phyloP scores from a whole-genome alignment of 2,329 filamentous ascomycete species.

The Chrysoporthe deuterocubensis region DNA sequence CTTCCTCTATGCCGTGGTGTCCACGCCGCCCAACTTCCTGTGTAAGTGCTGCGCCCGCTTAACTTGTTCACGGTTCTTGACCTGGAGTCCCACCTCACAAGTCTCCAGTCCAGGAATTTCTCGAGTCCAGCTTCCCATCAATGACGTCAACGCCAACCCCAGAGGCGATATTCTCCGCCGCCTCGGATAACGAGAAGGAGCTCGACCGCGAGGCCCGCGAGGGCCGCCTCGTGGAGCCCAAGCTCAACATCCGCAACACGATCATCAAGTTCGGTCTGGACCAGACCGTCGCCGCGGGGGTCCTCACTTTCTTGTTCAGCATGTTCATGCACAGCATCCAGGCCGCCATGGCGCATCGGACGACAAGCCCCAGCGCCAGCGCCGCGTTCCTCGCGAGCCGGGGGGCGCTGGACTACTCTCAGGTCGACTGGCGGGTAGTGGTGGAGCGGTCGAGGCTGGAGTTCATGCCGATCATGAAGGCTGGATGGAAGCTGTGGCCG shows the following conservation, averaged over 20 bases:
- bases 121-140: conserved; percentile 77
- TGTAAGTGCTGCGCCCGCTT: conserved; percentile 53
- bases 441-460: conserved; percentile 53
- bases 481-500: conserved; percentile 75
- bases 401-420: conserved; percentile 47
- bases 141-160: conserved; percentile 51
- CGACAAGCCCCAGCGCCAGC: conserved; percentile 38
- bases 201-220: conserved; percentile 49
- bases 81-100: conserved; percentile 20
- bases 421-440: conserved; percentile 51
- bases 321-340: conserved; percentile 62
- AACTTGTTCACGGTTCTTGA: not conserved
- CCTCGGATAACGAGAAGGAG: conserved; percentile 47
- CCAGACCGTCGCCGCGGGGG: conserved; percentile 66
- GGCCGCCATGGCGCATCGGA: conserved; percentile 50
- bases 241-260: conserved; percentile 66
- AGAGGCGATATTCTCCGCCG: conserved; percentile 45
- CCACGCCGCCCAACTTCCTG: conserved; percentile 80
- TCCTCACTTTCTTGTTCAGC: conserved; percentile 70
- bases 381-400: conserved; percentile 41
- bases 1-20: conserved; percentile 71
- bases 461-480: conserved; percentile 66
- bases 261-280: conserved; percentile 70
- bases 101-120: conserved; percentile 67
- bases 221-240: conserved; percentile 50